Evolutionary conservation across 441 rosid species (phyloP).

Genomic region (Aquilaria agallochum): DNA sequence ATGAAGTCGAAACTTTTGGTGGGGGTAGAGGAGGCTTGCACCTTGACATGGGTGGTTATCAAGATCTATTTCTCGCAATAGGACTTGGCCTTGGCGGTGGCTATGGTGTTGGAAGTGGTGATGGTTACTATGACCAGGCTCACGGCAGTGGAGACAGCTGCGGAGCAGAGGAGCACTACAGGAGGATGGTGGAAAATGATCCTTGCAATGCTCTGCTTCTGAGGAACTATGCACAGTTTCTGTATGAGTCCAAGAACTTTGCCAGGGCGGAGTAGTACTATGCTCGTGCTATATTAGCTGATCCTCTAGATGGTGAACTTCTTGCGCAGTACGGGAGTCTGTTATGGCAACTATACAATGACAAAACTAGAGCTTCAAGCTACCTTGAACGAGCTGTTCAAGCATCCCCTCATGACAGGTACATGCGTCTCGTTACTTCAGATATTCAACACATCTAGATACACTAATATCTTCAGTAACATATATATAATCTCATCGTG

Average conservation of each 20-base stretch:
- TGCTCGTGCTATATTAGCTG: slow-evolving; percentile 47
- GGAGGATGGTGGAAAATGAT: slow-evolving; percentile 48
- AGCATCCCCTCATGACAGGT: slow-evolving; percentile 54
- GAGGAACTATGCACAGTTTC: slow-evolving; percentile 59
- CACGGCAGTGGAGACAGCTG: slow-evolving; percentile 30
- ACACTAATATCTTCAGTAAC: neutral
- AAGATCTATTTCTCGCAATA: slow-evolving; percentile 38
- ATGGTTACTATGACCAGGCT: slow-evolving; percentile 17
- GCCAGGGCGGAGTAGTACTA: slow-evolving; percentile 47
- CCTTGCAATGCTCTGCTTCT: slow-evolving; percentile 51
- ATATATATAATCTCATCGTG: neutral
- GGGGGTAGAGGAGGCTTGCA: too few species aligned
- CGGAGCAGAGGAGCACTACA: slow-evolving; percentile 43
- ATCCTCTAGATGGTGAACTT: slow-evolving; percentile 54
- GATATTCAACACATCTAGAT: neutral
- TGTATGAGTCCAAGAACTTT: slow-evolving; percentile 40
- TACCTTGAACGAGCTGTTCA: slow-evolving; percentile 50
- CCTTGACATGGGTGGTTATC: neutral
- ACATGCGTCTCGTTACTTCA: neutral
- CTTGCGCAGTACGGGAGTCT: slow-evolving; percentile 49
- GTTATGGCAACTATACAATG: slow-evolving; percentile 43
- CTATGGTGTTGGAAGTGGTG: slow-evolving; percentile 15
- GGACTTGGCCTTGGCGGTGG: slow-evolving; percentile 34
- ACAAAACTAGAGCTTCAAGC: slow-evolving; percentile 36
- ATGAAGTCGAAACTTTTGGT: too few species aligned